These are phyloP conservation scores for Aspergillus sp. DNA, from an alignment of 2,329 filamentous ascomycete species.

Conservation along the genomic window DNA sequence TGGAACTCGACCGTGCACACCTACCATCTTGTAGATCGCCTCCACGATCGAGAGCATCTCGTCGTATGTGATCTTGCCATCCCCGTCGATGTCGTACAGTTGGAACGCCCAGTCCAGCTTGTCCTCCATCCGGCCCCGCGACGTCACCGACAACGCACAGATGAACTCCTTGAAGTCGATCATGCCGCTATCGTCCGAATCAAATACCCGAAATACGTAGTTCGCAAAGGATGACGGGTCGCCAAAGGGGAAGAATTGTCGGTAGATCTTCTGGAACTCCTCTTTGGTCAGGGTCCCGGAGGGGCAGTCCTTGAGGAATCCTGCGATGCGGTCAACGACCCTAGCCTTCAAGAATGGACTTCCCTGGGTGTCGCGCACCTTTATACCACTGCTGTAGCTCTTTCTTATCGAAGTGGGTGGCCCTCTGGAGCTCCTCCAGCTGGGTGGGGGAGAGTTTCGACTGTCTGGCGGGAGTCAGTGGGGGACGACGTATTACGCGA, in stretches of 20 bases:
- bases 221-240: conserved; percentile 96
- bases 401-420: conserved; percentile 99
- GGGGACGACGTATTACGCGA: not conserved
- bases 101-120: conserved; percentile 99
- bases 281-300: conserved; percentile 94
- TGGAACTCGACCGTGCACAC: too few species aligned
- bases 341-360: too few species aligned
- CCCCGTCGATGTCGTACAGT: conserved; percentile 96
- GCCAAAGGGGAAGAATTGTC: conserved; percentile 98
- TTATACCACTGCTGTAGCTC: conserved; percentile 99
- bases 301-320: conserved; percentile 96
- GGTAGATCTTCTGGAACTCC: conserved; percentile 99
- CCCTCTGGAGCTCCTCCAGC: conserved; percentile 88
- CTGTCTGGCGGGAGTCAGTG: conserved; percentile 52
- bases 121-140: conserved; percentile 97
- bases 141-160: conserved; percentile 92
- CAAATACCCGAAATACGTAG: conserved; percentile 98
- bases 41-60: conserved; percentile 99
- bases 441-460: conserved; percentile 97
- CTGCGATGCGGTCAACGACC: conserved; percentile 46
- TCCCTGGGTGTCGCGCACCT: too few species aligned
- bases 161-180: conserved; percentile 99
- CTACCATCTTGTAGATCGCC: conserved; percentile 99
- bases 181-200: conserved; percentile 90
- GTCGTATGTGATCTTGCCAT: conserved; percentile 97